Percentiles rank a stretch among this genome's conserved stretches.
These are phyloP conservation scores for Zasmidium angulare DNA, from an alignment of 2,329 filamentous ascomycete species.

Conservation along the genomic window DNA sequence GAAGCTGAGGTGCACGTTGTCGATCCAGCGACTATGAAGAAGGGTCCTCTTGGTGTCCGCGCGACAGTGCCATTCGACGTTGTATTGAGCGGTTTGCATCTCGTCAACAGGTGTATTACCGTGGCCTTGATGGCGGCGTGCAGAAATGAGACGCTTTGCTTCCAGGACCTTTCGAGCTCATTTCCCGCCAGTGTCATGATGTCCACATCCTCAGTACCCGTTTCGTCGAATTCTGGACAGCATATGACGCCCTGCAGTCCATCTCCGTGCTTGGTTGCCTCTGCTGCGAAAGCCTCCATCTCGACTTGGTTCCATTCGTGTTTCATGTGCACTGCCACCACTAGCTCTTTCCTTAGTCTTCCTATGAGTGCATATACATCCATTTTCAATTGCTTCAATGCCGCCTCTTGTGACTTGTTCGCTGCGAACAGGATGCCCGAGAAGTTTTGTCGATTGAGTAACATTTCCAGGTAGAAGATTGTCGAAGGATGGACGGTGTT, in stretches of 20 bases:
- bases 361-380: constrained; percentile 24
- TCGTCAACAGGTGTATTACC: constrained; percentile 7
- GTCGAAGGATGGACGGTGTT: constrained; percentile 10
- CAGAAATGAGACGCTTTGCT: constrained; percentile 27
- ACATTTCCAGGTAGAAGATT: constrained; percentile 21
- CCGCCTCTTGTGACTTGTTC: constrained; percentile 17
- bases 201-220: constrained; percentile 8
- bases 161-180: constrained; percentile 23
- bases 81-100: constrained; percentile 3
- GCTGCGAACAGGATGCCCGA: constrained; percentile 16
- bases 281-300: constrained; percentile 17
- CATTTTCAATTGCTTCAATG: constrained; percentile 27
- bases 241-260: constrained; percentile 30
- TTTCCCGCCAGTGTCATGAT: constrained; percentile 24
- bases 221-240: constrained; percentile 18
- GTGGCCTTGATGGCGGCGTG: constrained; percentile 21
- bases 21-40: constrained; percentile 20
- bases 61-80: neutral
- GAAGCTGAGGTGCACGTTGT: constrained; percentile 11
- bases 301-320: constrained; percentile 20
- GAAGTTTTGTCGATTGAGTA: constrained; percentile 19
- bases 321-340: constrained; percentile 21
- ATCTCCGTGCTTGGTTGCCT: constrained; percentile 13
- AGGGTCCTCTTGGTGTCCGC: constrained; percentile 16
- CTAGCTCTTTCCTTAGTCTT: constrained; percentile 25